A percentile compares a stretch with the other conserved stretches of the same genome.
Conservation (phyloP, 352 stramenopile genomes). For the Phytopythium oedochilum region DNA sequence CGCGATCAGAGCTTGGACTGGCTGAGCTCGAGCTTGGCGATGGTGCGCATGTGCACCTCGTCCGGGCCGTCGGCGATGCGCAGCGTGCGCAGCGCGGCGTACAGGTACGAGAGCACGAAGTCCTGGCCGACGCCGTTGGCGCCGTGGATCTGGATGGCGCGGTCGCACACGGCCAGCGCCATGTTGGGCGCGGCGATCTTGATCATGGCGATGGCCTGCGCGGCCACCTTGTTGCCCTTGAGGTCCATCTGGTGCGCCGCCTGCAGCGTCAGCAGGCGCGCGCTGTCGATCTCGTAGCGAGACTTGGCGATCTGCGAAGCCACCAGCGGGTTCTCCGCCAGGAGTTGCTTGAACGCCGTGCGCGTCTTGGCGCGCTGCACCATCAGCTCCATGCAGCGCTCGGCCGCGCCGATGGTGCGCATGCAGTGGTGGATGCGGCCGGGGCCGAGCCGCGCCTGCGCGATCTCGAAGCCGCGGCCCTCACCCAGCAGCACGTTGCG, state of each 20-base stretch:
- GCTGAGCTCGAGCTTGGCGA: conserved; percentile 91
- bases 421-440: conserved; percentile 99
- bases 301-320: conserved; percentile 83
- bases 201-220: conserved; percentile 94
- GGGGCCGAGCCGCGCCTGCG: conserved; percentile 89
- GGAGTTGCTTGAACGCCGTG: conserved; percentile 92
- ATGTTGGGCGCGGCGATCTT: conserved; percentile 95
- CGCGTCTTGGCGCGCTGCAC: conserved; percentile 90
- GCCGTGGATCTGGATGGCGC: conserved; percentile 85
- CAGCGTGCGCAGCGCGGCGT: conserved; percentile 88
- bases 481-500: conserved; percentile 73
- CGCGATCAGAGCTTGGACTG: conserved; percentile 37
- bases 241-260: conserved; percentile 89
- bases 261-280: conserved; percentile 83
- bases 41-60: conserved; percentile 94
- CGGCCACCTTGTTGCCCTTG: conserved; percentile 79
- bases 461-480: conserved; percentile 89
- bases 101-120: conserved; percentile 91
- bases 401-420: conserved; percentile 90
- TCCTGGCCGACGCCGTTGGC: conserved; percentile 89
- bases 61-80: conserved; percentile 96
- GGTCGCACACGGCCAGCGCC: conserved; percentile 85
- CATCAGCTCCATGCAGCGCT: conserved; percentile 84
- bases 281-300: conserved; percentile 77
- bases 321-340: conserved; percentile 83